Evolutionary conservation across 805 yeast genomes (phyloP), one percentile per base, ranked within the genome.

Genomic region (Candida loeiensis): DNA sequence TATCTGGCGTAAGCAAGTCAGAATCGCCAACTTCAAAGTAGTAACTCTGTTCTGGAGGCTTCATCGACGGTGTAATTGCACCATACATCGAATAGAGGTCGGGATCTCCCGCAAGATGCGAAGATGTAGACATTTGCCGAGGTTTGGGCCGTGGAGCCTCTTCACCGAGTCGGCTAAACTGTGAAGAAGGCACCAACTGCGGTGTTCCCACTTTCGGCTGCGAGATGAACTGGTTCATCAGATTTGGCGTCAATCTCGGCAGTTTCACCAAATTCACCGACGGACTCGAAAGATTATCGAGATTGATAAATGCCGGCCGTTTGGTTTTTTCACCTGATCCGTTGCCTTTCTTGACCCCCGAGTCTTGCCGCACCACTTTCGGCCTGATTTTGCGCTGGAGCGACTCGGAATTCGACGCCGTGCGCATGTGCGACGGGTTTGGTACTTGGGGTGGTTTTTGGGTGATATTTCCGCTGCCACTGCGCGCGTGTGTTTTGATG

Each of bases 61-160:
- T 56, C 61, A 61, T 58, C 4, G 53, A 47, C 3, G 67, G 69
- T 2, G 69, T 63, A 11, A 61, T 17, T 16, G 18, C 33, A 4
- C 33, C 33, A 12, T 30, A 30, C n/a, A 16, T 18, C 33, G 29
- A 8, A n/a, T 12, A 16, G 14, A 30, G n/a, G 21, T 30, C 33
- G 16, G 20, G 18, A 13, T 30, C 21, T 4, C 19, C 15, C 6
- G 20, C 18, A 13, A 27, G 31, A 11, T 27, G 31, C 31, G 31
- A 27, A 13, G 31, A 27, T 5, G 31, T 14, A 5, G 31, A 27
- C 17, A 27, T 13, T 21, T 30, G 33, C 21, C 21, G 20, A 9
- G 17, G 16, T 11, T 5, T 11, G 6, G 33, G 31, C 6, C 6
- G 13, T 17, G 22, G 19, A 16, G 18, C 17, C 21, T 34, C 34